phyloP scores from a whole-genome alignment of 129 eudicot genomes.

The Rutidosis leptorrhynchoides region DNA sequence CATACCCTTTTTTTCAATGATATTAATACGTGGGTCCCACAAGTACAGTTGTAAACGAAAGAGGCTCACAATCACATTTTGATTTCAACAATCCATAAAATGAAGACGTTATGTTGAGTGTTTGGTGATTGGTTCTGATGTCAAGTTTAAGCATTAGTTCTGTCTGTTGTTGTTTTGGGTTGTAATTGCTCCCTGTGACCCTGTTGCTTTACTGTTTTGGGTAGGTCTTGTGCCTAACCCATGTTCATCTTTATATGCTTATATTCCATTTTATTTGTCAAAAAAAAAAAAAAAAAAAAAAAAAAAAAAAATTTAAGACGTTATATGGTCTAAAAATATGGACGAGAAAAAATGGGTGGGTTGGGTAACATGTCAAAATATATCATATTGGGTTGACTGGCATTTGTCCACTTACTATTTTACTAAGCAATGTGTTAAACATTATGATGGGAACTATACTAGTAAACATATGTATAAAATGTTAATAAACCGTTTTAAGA shows the following conservation, averaged over 20 bases:
- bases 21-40: neutral
- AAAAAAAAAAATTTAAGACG: neutral
- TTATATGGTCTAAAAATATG: neutral
- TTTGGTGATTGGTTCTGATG: too few relatives aligned
- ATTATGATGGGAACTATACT: neutral
- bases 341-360: neutral
- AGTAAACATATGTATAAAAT: neutral
- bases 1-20: slow-evolving; percentile 6
- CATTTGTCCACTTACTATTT: neutral
- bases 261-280: too few relatives aligned
- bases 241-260: too few relatives aligned
- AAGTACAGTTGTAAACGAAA: neutral
- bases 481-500: neutral
- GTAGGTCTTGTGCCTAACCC: too few relatives aligned
- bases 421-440: neutral
- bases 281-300: too few relatives aligned
- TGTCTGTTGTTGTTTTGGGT: too few relatives aligned
- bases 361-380: neutral
- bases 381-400: neutral
- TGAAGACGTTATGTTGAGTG: neutral
- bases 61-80: neutral
- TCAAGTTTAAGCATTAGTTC: too few relatives aligned
- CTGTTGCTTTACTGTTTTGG: too few relatives aligned
- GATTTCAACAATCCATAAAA: neutral
- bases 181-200: too few relatives aligned